Evolutionary conservation across 768 basidiomycete genomes (phyloP).

Genomic region (Filobasidium wieringae): DNA sequence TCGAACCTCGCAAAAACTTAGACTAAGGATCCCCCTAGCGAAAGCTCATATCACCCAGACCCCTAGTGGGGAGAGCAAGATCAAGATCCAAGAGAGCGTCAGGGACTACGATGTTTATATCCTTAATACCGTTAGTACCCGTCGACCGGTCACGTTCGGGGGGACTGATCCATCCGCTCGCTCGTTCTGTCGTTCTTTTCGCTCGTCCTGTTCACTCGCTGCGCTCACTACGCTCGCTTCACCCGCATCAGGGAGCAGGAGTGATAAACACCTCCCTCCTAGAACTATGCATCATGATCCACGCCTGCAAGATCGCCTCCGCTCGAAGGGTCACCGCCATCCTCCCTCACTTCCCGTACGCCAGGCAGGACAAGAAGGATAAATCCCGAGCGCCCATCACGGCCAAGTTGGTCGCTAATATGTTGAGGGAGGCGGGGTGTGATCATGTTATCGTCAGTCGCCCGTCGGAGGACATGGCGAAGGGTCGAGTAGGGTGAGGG

Average conservation of each 20-base stretch:
- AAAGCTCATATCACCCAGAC: constrained; percentile 57
- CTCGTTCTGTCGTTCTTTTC: too few species aligned
- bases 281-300: constrained; percentile 97
- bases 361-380: constrained; percentile 97
- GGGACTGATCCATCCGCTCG: too few species aligned
- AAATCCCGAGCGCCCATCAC: constrained; percentile 91
- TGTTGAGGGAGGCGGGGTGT: constrained; percentile 91
- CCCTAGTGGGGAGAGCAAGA: constrained; percentile 72
- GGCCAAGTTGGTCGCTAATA: constrained; percentile 94
- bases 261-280: constrained; percentile 94
- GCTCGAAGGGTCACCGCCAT: constrained; percentile 93
- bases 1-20: constrained; percentile 39
- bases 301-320: constrained; percentile 92
- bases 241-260: constrained; percentile 31
- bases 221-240: too few species aligned
- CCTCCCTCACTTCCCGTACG: constrained; percentile 95
- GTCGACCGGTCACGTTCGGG: neutral
- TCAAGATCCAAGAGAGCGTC: constrained; percentile 87
- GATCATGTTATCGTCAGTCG: constrained; percentile 70
- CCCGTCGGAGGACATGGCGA: neutral
- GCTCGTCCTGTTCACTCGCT: too few species aligned
- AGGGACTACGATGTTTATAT: constrained; percentile 99
- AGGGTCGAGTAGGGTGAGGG: neutral
- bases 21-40: constrained; percentile 70
- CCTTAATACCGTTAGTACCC: constrained; percentile 53